Evolutionary conservation across 2,329 filamentous ascomycete genomes (phyloP), one percentile per base, ranked within the genome.

Genomic region (Sarocladiaceae sp.): DNA sequence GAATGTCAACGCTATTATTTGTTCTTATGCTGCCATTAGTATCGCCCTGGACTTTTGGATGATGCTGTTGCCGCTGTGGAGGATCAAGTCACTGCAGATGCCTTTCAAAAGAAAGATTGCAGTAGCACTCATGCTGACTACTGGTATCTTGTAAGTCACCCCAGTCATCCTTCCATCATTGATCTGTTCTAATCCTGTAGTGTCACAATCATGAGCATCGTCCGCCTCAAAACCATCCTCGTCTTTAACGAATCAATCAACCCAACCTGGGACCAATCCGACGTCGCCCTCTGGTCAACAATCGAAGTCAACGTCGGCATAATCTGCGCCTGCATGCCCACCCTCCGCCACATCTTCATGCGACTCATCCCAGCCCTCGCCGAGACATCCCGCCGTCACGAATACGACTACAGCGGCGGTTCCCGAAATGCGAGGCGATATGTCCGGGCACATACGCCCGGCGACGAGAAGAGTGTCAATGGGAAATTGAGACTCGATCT

Each of bases 31-130:
- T 0, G 68, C 60, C 2, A 68, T 76, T 47, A 75, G 72, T 51
- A 79, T 81, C 50, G 62, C 62, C 1, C 62, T 77, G 23, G 77
- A 81, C 53, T 1, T 77, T 2, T 71, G 70, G 64, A 73, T 80
- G 54, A 62, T 80, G 25, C 66, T 66, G 0, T 62, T 81, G 4
- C 76, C 78, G 1, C 59, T 77, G 3, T 68, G 67, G 48, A 64
- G 71, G 20, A 47, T 78, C 3, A 54, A 64, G 8, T 53, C 61
- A 2, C 60, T 77, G 12, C 62, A 69, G 13, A 58, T 76, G 15
- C 64, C 67, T 44, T 69, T 64, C 60, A 71, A 71, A 61, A 74
- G 74, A 62, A 77, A 74, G 60, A 28, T 71, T 4, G 64, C 68
- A 15, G 66, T 76, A 4, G 61, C 63, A 3, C 48, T 75, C 39